A percentile compares a stretch with the other conserved stretches of the same genome.
Conservation (phyloP, 2,329 filamentous ascomycete species). For the Dendrostoma leiphaemia region DNA sequence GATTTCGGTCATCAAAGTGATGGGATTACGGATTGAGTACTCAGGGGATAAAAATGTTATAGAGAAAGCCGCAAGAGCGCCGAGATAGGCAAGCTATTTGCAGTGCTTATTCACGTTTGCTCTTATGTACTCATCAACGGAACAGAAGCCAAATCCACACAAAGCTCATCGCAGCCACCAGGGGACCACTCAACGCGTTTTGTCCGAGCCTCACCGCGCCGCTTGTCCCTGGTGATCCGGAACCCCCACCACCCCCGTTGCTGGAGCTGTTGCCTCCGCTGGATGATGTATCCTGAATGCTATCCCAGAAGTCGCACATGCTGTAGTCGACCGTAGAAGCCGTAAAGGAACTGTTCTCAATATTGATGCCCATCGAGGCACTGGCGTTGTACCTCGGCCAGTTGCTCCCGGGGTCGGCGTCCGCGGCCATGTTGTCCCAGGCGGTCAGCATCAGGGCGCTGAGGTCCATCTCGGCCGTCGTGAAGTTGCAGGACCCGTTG, state of each 20-base stretch:
- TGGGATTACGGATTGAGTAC: too few species aligned
- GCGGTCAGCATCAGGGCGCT: conserved; percentile 23
- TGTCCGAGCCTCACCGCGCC: neutral
- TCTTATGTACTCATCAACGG: too few species aligned
- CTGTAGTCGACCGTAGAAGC: conserved; percentile 8
- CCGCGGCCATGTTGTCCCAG: conserved; percentile 27
- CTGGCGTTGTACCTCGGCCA: conserved; percentile 6
- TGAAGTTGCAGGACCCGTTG: conserved; percentile 25
- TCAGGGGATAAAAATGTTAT: too few species aligned
- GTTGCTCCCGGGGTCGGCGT: conserved; percentile 20
- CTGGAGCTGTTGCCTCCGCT: neutral
- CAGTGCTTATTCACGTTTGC: too few species aligned
- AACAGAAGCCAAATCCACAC: too few species aligned
- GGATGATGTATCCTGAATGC: neutral
- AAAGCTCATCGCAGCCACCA: too few species aligned
- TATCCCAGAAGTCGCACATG: conserved; percentile 16
- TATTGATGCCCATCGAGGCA: conserved; percentile 8
- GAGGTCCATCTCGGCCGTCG: conserved; percentile 20
- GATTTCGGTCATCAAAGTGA: neutral
- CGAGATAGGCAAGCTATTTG: too few species aligned
- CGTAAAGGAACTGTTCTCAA: neutral
- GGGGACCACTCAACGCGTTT: too few species aligned
- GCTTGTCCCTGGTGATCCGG: neutral
- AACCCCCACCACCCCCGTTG: neutral
- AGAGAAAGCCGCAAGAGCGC: too few species aligned